Evolutionary conservation across 805 yeast species (phyloP), one percentile per base, ranked within the genome.

Genomic region (Spathaspora arborariae): DNA sequence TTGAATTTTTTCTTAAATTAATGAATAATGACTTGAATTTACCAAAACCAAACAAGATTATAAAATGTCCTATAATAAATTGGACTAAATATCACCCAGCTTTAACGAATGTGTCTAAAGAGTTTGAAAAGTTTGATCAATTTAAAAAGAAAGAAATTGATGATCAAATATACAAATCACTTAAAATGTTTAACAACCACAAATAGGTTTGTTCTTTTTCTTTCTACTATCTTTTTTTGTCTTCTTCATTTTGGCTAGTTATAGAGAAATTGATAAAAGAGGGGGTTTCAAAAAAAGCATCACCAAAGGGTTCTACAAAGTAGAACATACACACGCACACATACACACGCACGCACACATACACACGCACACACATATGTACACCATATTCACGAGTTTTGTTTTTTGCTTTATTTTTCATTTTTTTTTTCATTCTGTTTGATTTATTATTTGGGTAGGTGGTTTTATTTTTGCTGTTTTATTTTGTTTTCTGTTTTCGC

Each of bases 81-180:
- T 69, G 74, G 73, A 46, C 61, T n/a, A 64, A 61, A 44, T 70
- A 70, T 51, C 70, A 68, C 55, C 56, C 56, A 44, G 58, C 58
- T 35, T 56, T 67, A 44, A 47, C 51, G 15, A 48, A 54, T 21
- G 65, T 65, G 42, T 52, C 61, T 13, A 45, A 47, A 35, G 55
- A 51, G 42, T 51, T 56, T 41, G 52, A 54, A 37, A 43, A 26
- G 10, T 21, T 11, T 20, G 26, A 24, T 10, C 24, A 38, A 15
- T 39, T n/a, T 9, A 46, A 36, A 22, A 43, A 47, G 37, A 51
- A 51, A 22, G 26, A 52, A 48, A 27, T 51, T 7, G 36, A 40
- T 9, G 51, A 47, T 34, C 20, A 60, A n/a, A 30, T 62, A 41
- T 64, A 58, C 46, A 58, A 55, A 44, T 52, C 62, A 9, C 54